Base-by-base conservation (phyloP, 768 basidiomycete species). In the Coprinopsis marcescibilis region DNA sequence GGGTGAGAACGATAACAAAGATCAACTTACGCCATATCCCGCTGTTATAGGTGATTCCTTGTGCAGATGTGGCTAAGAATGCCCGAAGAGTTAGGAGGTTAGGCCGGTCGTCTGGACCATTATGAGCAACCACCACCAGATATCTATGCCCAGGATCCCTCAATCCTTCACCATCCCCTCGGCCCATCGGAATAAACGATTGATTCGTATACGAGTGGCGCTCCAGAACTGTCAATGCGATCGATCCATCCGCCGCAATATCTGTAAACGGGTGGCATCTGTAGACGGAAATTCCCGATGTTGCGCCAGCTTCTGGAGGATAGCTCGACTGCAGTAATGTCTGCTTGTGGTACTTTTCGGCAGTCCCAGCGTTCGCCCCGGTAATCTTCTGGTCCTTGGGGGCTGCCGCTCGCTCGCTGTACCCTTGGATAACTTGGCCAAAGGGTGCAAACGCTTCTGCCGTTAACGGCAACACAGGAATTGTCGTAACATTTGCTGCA, bases 171-270 rank as follows among this genome's bases (percentile, higher is more conserved):
- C 65, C 75, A 33, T 55, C 63, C 19, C 76, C 79, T 32, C 67
- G 64, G 3, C 91, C 89, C 89, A 98, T 92, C 7, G 96, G 95
- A 47, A 97, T 78, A 64, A 98, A 98, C 4, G 87, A 83, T 62
- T 97, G 95, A 54, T 85, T 95, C 11, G 89, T 94, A 61, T 75
- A 86, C 23, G 83, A 76, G 59, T 99, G 96, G 24, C 94, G 75
- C 65, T 99, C 96, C 51, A 98, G 68, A n/a, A 83, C 73, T 52
- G 74, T 75, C 50, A 97, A 64, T 50, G 71, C 72, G 56, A 81
- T 76, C 15, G 65, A 67, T 15, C 78, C 77, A 23, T 72, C 70
- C 25, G 64, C 59, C 7, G 69, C 65, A 24, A 85, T 69, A 27
- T 65, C 67, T 42, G 65, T 50, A 21, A 68, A 57, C 27, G 66